phyloP scores from a whole-genome alignment of 345 rosid genomes.

The Citrus cavaleriei region DNA sequence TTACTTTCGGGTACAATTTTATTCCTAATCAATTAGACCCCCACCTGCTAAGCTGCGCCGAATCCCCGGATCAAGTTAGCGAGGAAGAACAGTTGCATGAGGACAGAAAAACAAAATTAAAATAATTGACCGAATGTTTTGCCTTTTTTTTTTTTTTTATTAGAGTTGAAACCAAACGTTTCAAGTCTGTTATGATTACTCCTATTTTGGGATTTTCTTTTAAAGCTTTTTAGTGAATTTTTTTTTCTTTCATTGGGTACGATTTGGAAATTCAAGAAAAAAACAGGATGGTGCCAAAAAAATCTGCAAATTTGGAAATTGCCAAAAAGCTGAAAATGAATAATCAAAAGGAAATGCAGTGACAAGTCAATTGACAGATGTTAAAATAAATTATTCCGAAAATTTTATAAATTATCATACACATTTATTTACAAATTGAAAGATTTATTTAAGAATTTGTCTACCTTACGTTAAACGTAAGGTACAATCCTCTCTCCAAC shows the following conservation, averaged over 20 bases:
- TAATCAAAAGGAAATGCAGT: slow-evolving; percentile 9
- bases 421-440: too few relatives aligned
- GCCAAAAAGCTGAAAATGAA: slow-evolving; percentile 21
- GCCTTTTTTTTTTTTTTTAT: neutral
- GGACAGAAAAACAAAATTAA: neutral
- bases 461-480: too few relatives aligned
- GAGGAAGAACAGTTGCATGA: too few relatives aligned
- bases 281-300: neutral
- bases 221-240: neutral
- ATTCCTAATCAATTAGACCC: too few relatives aligned
- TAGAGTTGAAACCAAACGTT: neutral
- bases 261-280: neutral
- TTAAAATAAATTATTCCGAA: too few relatives aligned
- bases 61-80: neutral
- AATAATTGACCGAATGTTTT: slow-evolving; percentile 21
- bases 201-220: neutral
- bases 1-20: neutral
- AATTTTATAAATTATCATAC: too few relatives aligned
- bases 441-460: too few relatives aligned
- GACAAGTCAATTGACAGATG: neutral
- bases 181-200: slow-evolving; percentile 8
- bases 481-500: too few relatives aligned
- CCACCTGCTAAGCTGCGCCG: neutral
- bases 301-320: neutral
- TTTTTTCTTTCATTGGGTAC: neutral